phyloP scores from a whole-genome alignment of 768 basidiomycete species.

The Atractiella rhizophila region DNA sequence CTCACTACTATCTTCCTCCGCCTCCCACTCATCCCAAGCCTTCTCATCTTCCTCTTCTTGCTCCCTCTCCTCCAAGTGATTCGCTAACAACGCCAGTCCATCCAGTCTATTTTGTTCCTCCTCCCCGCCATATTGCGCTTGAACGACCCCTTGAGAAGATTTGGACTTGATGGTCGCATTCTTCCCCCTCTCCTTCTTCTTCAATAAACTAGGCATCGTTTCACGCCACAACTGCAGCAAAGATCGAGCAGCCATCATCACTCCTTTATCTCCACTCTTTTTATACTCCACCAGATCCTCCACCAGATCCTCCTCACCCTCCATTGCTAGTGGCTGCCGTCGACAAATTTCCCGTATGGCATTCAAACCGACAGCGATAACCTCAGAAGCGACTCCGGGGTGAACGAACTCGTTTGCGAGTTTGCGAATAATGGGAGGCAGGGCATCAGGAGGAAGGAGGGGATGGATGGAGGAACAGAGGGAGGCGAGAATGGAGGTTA shows the following conservation, averaged over 20 bases:
- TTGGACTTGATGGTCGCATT: conserved; percentile 66
- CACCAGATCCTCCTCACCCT: conserved; percentile 75
- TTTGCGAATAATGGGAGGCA: conserved; percentile 71
- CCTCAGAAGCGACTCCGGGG: conserved; percentile 82
- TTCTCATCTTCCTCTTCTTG: conserved; percentile 41
- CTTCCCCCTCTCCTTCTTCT: conserved; percentile 73
- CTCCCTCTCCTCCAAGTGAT: conserved; percentile 46
- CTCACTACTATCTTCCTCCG: conserved; percentile 15
- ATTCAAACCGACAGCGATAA: conserved; percentile 90
- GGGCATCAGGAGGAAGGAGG: conserved; percentile 71
- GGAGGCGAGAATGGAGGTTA: conserved; percentile 75
- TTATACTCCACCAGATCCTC: conserved; percentile 81
- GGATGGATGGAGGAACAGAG: conserved; percentile 89
- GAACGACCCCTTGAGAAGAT: conserved; percentile 32
- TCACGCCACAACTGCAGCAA: conserved; percentile 78
- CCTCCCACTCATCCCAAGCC: conserved; percentile 54
- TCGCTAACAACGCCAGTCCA: conserved; percentile 67
- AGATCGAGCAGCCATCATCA: conserved; percentile 66
- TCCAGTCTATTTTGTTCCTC: conserved; percentile 63
- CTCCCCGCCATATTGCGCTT: conserved; percentile 58
- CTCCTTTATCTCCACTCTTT: conserved; percentile 83
- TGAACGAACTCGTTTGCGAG: conserved; percentile 89
- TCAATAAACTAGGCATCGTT: conserved; percentile 78
- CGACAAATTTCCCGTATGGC: conserved; percentile 81
- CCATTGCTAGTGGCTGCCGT: conserved; percentile 88